Conservation (phyloP, 495 filamentous ascomycete genomes). For the Aspergillus leporis region DNA sequence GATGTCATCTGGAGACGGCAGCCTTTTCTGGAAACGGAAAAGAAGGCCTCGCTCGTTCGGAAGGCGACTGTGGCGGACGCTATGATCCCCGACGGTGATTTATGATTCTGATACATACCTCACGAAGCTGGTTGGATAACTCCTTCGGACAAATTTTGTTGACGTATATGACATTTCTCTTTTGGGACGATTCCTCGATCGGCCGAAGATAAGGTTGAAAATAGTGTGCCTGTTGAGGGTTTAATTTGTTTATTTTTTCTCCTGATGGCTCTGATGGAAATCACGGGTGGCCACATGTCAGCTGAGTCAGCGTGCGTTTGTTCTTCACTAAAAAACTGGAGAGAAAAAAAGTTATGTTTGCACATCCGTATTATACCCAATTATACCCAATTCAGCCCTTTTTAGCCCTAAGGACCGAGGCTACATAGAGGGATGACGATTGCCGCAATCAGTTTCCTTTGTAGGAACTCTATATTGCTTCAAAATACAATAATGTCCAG, state of each 20-base stretch:
- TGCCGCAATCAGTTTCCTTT: no score
- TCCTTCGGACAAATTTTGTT: neutral
- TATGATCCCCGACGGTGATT: neutral
- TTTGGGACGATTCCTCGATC: neutral
- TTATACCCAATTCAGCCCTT: neutral
- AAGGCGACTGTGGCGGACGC: neutral
- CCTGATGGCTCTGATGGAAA: neutral
- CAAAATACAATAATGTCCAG: neutral
- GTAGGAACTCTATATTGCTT: neutral
- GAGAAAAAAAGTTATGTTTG: no score
- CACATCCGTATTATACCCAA: no score
- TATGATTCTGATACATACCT: neutral
- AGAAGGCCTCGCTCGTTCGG: neutral
- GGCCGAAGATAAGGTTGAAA: neutral
- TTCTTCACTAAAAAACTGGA: no score
- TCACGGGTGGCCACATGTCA: neutral
- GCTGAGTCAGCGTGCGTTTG: neutral
- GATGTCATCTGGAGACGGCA: neutral
- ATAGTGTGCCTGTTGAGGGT: no score
- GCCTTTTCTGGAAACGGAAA: conserved; percentile 1
- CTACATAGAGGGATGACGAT: neutral
- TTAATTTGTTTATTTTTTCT: no score
- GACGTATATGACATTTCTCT: no score
- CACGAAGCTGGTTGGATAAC: neutral
- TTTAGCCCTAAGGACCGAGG: neutral